Evolutionary conservation across 1,284 basidiomycete genomes (phyloP).

Genomic region (Cutaneotrichosporon spelunceum): DNA sequence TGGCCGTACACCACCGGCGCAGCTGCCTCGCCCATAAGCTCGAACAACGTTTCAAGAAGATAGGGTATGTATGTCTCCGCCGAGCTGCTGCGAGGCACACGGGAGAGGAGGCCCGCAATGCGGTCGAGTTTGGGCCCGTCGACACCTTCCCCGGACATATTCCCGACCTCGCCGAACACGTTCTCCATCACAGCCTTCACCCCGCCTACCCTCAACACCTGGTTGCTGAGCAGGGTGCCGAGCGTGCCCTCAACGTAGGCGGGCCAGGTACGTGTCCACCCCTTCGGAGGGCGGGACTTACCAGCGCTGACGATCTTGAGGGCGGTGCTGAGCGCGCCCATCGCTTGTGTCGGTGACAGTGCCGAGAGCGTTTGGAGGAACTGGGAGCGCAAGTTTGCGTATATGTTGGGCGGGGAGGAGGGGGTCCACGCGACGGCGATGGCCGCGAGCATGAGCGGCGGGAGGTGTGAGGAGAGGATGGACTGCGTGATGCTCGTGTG

Average conservation of each 20-base stretch:
- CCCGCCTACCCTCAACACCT: conserved; percentile 36
- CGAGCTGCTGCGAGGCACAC: conserved; percentile 29
- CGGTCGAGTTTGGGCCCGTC: conserved; percentile 40
- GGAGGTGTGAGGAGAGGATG: conserved; percentile 29
- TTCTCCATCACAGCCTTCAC: conserved; percentile 42
- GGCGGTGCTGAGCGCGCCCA: conserved; percentile 31
- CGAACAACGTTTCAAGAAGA: conserved; percentile 28
- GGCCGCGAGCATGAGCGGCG: conserved; percentile 31
- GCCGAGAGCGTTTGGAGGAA: conserved; percentile 20
- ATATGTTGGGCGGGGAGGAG: conserved; percentile 20
- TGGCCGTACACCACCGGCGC: conserved; percentile 31
- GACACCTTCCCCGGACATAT: conserved; percentile 28
- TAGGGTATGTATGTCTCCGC: conserved; percentile 34
- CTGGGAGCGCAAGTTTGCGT: conserved; percentile 22
- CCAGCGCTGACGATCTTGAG: conserved; percentile 25
- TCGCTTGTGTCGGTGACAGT: conserved; percentile 32
- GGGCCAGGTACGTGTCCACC: conserved; percentile 38
- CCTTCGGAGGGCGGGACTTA: conserved; percentile 18
- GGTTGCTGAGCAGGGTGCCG: conserved; percentile 31
- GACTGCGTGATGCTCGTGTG: conserved; percentile 28
- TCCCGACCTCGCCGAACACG: conserved; percentile 38
- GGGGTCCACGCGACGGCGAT: conserved; percentile 39
- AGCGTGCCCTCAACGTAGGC: conserved; percentile 33
- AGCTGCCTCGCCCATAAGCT: conserved; percentile 27
- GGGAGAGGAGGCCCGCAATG: conserved; percentile 36